Conservation (phyloP, 768 basidiomycete species). For the Termitomyces sp. region DNA sequence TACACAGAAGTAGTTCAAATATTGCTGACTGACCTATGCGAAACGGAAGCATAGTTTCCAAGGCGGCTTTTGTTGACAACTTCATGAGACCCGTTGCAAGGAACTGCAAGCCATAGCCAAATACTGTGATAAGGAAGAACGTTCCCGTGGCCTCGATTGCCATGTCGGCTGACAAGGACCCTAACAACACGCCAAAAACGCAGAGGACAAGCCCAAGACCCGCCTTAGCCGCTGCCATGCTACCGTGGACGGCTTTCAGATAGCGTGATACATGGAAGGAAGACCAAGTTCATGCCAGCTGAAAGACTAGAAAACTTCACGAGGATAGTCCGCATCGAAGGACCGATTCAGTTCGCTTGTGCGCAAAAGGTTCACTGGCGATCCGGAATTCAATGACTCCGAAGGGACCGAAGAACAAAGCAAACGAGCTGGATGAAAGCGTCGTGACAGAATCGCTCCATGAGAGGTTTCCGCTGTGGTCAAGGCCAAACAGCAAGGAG, state of each 20-base stretch:
- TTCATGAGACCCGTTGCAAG: slow-evolving; percentile 31
- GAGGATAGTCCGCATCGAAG: slow-evolving; percentile 49
- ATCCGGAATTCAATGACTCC: slow-evolving; percentile 39
- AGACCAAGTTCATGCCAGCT: slow-evolving; percentile 37
- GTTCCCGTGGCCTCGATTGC: slow-evolving; percentile 54
- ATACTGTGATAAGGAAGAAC: slow-evolving; percentile 46
- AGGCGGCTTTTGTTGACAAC: slow-evolving; percentile 32
- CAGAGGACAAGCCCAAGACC: slow-evolving; percentile 47
- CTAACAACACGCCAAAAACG: slow-evolving; percentile 39
- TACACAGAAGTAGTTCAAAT: background rate
- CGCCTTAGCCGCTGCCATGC: slow-evolving; percentile 40
- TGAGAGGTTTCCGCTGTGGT: slow-evolving; percentile 44
- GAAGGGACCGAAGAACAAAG: slow-evolving; percentile 31
- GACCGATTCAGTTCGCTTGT: slow-evolving; percentile 43
- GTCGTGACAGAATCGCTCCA: slow-evolving; percentile 38
- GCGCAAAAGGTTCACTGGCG: slow-evolving; percentile 57
- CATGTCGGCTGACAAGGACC: slow-evolving; percentile 46
- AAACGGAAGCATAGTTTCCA: slow-evolving; percentile 31
- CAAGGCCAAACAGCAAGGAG: slow-evolving; percentile 51
- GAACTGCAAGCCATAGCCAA: slow-evolving; percentile 31
- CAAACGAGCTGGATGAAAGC: slow-evolving; percentile 27
- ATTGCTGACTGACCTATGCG: slow-evolving; percentile 30
- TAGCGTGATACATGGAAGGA: slow-evolving; percentile 52
- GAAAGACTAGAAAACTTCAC: slow-evolving; percentile 53
- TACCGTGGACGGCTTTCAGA: slow-evolving; percentile 49